Evolutionary conservation across 352 stramenopile species (phyloP), one percentile per base, ranked within the genome.

Genomic region (Globisporangium rhizosaccharum): DNA sequence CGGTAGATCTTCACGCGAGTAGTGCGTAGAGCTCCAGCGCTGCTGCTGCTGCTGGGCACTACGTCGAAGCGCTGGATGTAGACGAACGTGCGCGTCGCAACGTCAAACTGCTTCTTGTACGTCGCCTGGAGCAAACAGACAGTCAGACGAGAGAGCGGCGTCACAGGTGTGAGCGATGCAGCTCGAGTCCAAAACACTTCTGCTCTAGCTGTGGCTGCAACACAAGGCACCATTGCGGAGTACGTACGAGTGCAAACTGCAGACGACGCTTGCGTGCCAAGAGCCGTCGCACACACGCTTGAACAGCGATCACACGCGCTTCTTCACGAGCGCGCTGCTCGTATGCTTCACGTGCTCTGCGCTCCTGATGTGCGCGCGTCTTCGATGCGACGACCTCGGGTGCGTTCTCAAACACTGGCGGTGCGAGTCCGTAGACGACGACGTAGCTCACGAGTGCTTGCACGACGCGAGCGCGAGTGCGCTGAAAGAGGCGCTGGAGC

Each of bases 71-170:
- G 17, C 8, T 59, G 47, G 44, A 70, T 53, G 53, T 88, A 90
- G 1, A 85, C 53, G 41, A 87, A 73, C 4, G 28, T 42, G 1
- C 37, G 36, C 7, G 37, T 52, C 1, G 51, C 55, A 23, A 51
- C 57, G 45, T 90, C 67, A 28, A 82, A 74, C 20, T 71, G 48
- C 49, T 85, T 85, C 5, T 23, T 72, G 59, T 89, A 91, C 7
- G 63, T 63, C 33, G 28, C 30, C 69, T 85, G n/a, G 18, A 23
- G 15, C 53, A 6, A 51, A 14, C 14, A 20, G 36, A 56, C 20
- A 55, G 36, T 14, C 36, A 11, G 11, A n/a, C 18, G 18, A 33
- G 6, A 5, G 17, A 5, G 17, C 3, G 3, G 2, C n/a, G 28
- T 33, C 28, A 33, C 3, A 26, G 3, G 23, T 8, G 15, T 9